Base-by-base conservation (phyloP, 2,329 filamentous ascomycete genomes). In the Nemania serpens region DNA sequence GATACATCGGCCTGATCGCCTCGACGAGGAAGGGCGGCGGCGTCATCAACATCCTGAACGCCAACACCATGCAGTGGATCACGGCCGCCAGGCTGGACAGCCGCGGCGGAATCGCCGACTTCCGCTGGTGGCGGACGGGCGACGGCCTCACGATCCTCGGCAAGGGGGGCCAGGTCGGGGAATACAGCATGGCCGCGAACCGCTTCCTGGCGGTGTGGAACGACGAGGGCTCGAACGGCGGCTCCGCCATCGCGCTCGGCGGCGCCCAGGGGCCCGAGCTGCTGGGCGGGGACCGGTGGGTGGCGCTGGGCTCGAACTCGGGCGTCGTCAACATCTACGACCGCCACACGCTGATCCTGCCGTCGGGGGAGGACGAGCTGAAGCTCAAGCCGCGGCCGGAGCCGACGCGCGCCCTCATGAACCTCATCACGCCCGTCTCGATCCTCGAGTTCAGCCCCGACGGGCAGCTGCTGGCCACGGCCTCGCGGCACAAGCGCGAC, bases 311-410 rank as follows among this genome's bases (percentile, higher is more conserved):
- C 11, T 93, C 90, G 60, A 90, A 86, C 65, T 93, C 87, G 63
- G 95, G 95, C 61, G 91, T 99, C 59, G 87, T 96, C 59, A 98
- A 98, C 75, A 83, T 99, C 63, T 99, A 99, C 78, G 92, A 98
- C 73, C 89, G 95, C 5, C 80, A 84, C 65, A 80, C 83, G 29
- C 88, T 92, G 78, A 77, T 84, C 48, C 67, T 70, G 71, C 62
- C 68, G 63, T 75, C 74, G 36, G 69, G 70, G 39, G 72, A 74
- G 36, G 76, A 77, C 20, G 75, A 78, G 29, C 66, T 82, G 7
- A 78, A 81, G 17, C 78, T 95, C 61, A 88, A 88, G 29, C 81
- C 84, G 65, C 81, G 84, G 42, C 95, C 91, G 0, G 85, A 86
- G 66, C 95, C 95, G 0, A 82, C 84, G 13, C 86, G 89, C 55